Evolutionary conservation across 139 green algal species (phyloP).

Genomic region (Chlorella sp.): DNA sequence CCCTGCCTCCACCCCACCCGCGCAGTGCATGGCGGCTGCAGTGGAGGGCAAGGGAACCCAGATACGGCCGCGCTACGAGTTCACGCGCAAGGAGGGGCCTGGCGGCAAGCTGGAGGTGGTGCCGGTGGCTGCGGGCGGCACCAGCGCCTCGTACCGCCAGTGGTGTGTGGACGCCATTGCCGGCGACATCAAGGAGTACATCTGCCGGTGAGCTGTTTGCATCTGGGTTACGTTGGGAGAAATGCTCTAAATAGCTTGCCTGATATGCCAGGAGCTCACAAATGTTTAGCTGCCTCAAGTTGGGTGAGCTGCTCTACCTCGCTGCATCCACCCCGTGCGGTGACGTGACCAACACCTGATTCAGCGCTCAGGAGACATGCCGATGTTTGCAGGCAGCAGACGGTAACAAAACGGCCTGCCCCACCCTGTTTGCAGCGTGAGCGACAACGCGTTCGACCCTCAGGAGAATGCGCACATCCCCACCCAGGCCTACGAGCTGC

Average conservation of each 20-base stretch:
- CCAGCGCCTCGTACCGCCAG: conserved; percentile 56
- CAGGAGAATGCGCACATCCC: conserved; percentile 82
- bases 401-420: no score
- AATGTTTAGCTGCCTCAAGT: no score
- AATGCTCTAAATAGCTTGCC: no score
- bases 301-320: no score
- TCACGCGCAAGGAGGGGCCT: conserved; percentile 73
- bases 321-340: no score
- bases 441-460: conserved; percentile 81
- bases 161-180: conserved; percentile 68
- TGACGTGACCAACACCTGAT: no score
- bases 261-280: no score
- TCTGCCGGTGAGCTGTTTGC: conserved; percentile 71
- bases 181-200: conserved; percentile 86
- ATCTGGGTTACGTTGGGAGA: no score
- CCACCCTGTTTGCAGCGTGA: conserved; percentile 11
- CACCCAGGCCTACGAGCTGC: conserved; percentile 89
- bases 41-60: conserved; percentile 60
- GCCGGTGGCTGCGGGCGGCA: conserved; percentile 37
- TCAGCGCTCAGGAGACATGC: no score
- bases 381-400: no score
- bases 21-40: conserved; percentile 53
- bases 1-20: no score
- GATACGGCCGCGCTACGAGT: conserved; percentile 80
- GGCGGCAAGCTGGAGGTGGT: conserved; percentile 72